phyloP scores from a whole-genome alignment of 2,329 filamentous ascomycete species.

The Myriosclerotinia duriaeana region DNA sequence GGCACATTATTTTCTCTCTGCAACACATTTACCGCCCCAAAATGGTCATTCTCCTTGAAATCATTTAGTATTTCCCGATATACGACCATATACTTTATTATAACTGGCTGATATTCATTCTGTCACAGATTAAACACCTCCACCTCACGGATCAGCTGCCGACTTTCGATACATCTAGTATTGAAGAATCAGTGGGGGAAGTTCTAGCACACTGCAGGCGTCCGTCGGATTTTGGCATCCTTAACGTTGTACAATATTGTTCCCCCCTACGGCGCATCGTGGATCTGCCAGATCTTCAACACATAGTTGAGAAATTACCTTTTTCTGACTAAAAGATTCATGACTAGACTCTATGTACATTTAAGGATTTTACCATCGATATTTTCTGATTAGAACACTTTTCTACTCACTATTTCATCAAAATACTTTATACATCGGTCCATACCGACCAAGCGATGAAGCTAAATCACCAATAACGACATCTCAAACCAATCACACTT shows the following conservation, averaged over 20 bases:
- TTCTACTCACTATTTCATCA: not conserved
- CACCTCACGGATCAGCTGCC: constrained; percentile 39
- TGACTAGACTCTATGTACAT: constrained; percentile 9
- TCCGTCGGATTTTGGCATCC: constrained; percentile 39
- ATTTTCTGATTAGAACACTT: not conserved
- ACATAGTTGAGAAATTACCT: constrained; percentile 3
- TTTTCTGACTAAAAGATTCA: constrained; percentile 1
- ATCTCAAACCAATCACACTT: not conserved
- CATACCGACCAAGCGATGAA: constrained; percentile 18
- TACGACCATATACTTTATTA: constrained; percentile 29
- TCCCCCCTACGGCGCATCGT: constrained; percentile 33
- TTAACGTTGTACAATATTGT: constrained; percentile 34
- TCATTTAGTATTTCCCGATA: constrained; percentile 29
- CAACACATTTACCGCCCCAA: constrained; percentile 33
- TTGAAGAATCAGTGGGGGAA: constrained; percentile 32
- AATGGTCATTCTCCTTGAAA: constrained; percentile 28
- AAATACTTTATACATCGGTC: constrained; percentile 9
- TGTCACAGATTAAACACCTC: constrained; percentile 34
- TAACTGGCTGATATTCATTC: constrained; percentile 37
- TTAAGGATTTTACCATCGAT: constrained; percentile 1
- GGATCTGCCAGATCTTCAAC: constrained; percentile 29
- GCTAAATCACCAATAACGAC: constrained; percentile 13
- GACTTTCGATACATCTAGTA: constrained; percentile 34
- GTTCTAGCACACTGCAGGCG: constrained; percentile 31
- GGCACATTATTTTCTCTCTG: constrained; percentile 33